Conservation (phyloP, 345 rosid genomes). For the Linum lewisii region DNA sequence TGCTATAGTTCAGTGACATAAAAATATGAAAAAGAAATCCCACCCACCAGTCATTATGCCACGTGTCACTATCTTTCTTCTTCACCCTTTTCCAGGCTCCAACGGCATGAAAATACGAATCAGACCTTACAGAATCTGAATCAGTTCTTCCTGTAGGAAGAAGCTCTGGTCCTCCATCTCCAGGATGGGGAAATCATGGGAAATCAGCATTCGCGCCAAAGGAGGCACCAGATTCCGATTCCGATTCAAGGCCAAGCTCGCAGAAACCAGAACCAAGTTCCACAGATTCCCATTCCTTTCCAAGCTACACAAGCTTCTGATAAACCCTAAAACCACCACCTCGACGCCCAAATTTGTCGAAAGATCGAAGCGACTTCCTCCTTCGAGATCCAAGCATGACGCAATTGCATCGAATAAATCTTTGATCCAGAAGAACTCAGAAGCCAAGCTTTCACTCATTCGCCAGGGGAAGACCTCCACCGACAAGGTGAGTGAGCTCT, state of each 20-base stretch:
- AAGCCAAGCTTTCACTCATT: neutral
- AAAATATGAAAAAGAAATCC: no score
- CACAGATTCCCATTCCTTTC: neutral
- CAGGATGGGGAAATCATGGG: conserved; percentile 1
- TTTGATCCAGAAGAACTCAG: neutral
- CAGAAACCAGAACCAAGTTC: neutral
- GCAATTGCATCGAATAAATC: neutral
- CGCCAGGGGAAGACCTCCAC: neutral
- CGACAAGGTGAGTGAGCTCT: neutral
- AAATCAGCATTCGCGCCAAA: neutral
- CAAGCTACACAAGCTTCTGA: neutral
- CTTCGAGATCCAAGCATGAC: neutral
- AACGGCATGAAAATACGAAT: no score
- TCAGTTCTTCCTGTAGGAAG: no score
- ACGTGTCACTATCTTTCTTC: no score
- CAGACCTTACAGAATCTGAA: no score
- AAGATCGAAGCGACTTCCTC: neutral
- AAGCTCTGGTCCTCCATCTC: neutral
- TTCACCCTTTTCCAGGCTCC: no score
- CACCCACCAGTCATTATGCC: no score
- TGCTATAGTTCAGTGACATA: no score
- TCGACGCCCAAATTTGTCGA: neutral
- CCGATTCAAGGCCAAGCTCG: neutral
- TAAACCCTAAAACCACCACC: no score
- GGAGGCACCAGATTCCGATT: neutral